Evolutionary conservation across 768 basidiomycete genomes (phyloP).

Genomic region (Suillus alpinus): DNA sequence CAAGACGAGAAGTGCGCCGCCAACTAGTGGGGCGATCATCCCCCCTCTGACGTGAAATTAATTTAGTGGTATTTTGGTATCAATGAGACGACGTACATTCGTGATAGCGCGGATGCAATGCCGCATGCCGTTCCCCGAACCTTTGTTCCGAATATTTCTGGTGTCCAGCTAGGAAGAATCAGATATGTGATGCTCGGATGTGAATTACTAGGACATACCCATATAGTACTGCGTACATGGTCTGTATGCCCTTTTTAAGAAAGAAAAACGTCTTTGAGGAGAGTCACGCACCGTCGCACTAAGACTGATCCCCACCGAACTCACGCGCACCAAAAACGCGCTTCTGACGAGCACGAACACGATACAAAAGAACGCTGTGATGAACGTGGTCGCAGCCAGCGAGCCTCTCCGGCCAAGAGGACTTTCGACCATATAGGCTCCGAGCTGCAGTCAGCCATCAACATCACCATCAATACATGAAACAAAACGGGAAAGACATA

Average conservation of each 20-base stretch:
- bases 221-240: constrained; percentile 88
- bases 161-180: constrained; percentile 60
- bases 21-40: constrained; percentile 82
- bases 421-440: constrained; percentile 78
- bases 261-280: not conserved
- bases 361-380: constrained; percentile 73
- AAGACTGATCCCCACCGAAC: constrained; percentile 74
- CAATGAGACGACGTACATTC: constrained; percentile 48
- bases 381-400: constrained; percentile 69
- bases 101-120: constrained; percentile 79
- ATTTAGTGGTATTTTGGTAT: not conserved
- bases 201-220: constrained; percentile 34
- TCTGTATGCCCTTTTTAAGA: constrained; percentile 32
- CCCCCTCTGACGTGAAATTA: constrained; percentile 56
- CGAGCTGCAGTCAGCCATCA: constrained; percentile 48
- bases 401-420: constrained; percentile 70
- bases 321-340: constrained; percentile 58
- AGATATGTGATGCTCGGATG: not conserved
- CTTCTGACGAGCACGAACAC: constrained; percentile 61
- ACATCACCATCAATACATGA: not conserved
- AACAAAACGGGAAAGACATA: constrained; percentile 34
- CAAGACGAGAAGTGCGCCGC: constrained; percentile 68
- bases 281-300: constrained; percentile 51
- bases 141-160: constrained; percentile 82
- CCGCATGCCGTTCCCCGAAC: constrained; percentile 89